Evolutionary conservation across 148 eudicot genomes (phyloP), one percentile per base, ranked within the genome.

Genomic region (Persicaria tinctoria): DNA sequence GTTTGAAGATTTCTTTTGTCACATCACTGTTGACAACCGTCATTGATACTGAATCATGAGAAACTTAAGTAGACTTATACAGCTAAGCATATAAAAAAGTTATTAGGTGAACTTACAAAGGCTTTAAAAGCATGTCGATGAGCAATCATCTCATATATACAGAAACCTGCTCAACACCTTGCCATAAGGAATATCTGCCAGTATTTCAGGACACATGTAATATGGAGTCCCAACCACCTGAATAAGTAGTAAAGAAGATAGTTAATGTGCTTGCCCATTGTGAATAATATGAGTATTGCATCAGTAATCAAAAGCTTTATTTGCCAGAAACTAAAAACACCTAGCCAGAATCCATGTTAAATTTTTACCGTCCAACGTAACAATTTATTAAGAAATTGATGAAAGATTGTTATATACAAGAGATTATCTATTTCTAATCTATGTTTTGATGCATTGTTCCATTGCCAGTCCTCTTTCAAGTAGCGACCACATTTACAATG

Each of bases 191-290:
- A 95, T 95, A 81, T 95, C 99, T 47, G 99, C 91, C 86, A 95
- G 88, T 62, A 95, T 89, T 81, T 95, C 99, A 48, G 99, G 99
- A 79, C 99, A 95, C 99, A 95, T 95, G 88, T 95, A 95, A 83
- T 95, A 92, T 44, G 99, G 99, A 80, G 99, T 95, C 81, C 99
- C 99, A 80, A 95, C 99, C 51, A 95, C 99, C 99, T 95, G 76
- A 54, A 66, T 23, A 13, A 38, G 17, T 44, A 66, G 48, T 66
- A 66, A 41, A 41, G 17, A 66, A 38, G 17, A 66, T 66, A 41
- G 5, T 44, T 66, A 18, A 38, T 1, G 5, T 38, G 9, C 70
- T 38, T 66, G 46, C 17, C 47, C 47, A 38, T 66, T 41, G 47
- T 41, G 47, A 66, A 0, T 44, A 38, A 66, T 5, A 66, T 5